Evolutionary conservation across 2,329 filamentous ascomycete species (phyloP).

Genomic region (Fusarium proliferatum): DNA sequence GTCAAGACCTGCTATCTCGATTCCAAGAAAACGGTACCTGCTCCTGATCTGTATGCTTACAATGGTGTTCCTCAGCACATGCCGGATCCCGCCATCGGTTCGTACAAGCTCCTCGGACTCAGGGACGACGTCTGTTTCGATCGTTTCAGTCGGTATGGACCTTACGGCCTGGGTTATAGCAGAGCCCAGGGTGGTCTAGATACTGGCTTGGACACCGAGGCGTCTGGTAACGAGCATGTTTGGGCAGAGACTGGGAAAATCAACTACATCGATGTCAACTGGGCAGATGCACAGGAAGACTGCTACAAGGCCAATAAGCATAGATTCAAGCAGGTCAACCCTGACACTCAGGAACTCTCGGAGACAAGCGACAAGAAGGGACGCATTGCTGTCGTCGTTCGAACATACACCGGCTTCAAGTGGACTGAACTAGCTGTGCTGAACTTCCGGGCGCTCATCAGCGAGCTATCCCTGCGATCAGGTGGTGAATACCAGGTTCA

Average conservation of each 20-base stretch:
- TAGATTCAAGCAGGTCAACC: slow-evolving; percentile 62
- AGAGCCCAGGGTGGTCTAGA: slow-evolving; percentile 76
- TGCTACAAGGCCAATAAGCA: slow-evolving; percentile 70
- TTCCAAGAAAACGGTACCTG: slow-evolving; percentile 63
- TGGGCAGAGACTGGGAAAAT: slow-evolving; percentile 67
- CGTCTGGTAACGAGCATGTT: slow-evolving; percentile 71
- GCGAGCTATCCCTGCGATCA: slow-evolving; percentile 80
- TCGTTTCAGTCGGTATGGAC: slow-evolving; percentile 83
- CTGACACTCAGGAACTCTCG: slow-evolving; percentile 53
- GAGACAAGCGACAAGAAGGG: slow-evolving; percentile 53
- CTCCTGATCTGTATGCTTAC: slow-evolving; percentile 75
- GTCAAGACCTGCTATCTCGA: slow-evolving; percentile 74
- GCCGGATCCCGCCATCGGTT: slow-evolving; percentile 81
- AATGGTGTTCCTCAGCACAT: slow-evolving; percentile 79
- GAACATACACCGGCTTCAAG: slow-evolving; percentile 82
- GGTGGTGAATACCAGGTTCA: slow-evolving; percentile 86
- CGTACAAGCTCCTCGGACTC: slow-evolving; percentile 78
- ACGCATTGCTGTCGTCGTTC: slow-evolving; percentile 80
- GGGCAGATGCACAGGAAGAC: slow-evolving; percentile 64
- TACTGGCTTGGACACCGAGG: slow-evolving; percentile 78
- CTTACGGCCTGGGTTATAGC: slow-evolving; percentile 88
- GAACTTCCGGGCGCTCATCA: slow-evolving; percentile 83
- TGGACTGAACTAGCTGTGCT: slow-evolving; percentile 83
- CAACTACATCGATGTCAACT: slow-evolving; percentile 66
- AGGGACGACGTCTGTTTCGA: slow-evolving; percentile 88